phyloP scores from a whole-genome alignment of 78 protist species.

The Cavenderia fasciculata region DNA sequence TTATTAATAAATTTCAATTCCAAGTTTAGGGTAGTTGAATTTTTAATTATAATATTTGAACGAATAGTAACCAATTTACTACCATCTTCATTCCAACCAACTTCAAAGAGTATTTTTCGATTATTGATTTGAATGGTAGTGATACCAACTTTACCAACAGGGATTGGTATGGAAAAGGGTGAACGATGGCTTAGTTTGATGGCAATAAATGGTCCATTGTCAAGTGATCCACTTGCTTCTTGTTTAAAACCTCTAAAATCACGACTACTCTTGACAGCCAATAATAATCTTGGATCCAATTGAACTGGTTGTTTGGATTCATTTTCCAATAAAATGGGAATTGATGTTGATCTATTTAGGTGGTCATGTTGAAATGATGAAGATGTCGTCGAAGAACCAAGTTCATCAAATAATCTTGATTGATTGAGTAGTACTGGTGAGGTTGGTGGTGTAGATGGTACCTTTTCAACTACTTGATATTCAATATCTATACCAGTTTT shows the following conservation, averaged over 20 bases:
- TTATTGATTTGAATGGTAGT: constrained; percentile 2
- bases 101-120: constrained; percentile 37
- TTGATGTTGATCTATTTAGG: too few relatives aligned
- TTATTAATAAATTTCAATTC: constrained; percentile 15
- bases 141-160: constrained; percentile 52
- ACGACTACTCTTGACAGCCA: constrained; percentile 10
- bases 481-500: constrained; percentile 54
- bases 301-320: constrained; percentile 61
- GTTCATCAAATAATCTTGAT: neutral
- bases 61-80: constrained; percentile 57
- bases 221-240: neutral
- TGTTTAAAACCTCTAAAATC: constrained; percentile 36
- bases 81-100: constrained; percentile 81
- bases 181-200: neutral
- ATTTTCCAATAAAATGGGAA: neutral
- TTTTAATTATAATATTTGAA: constrained; percentile 26
- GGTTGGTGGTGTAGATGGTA: neutral
- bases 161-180: constrained; percentile 21
- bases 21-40: constrained; percentile 26
- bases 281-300: constrained; percentile 25
- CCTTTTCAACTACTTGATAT: constrained; percentile 13
- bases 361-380: neutral
- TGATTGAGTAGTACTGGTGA: too few relatives aligned
- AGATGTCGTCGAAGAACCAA: neutral
- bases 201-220: constrained; percentile 28